Evolutionary conservation across 495 filamentous ascomycete genomes (phyloP), one percentile per base, ranked within the genome.

Genomic region (Tetracladium setigerum): DNA sequence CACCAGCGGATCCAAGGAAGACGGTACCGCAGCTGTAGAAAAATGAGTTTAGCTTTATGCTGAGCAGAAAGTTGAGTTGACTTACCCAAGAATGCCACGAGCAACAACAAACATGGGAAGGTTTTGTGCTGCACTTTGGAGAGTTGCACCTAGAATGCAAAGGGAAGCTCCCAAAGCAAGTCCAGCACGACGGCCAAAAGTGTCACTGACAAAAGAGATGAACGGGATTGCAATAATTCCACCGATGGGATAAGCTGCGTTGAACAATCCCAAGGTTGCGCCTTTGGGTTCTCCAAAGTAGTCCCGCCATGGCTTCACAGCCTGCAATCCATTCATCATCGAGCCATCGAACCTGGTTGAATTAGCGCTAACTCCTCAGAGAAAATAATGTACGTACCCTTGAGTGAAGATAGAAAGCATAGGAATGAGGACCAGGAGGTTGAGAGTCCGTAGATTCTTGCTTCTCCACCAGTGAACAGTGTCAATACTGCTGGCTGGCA

Each of bases 81-180:
- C n/a, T n/a, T n/a, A n/a, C n/a, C n/a, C 81, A 14, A 84, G 66
- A 17, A 83, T 54, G 56, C 81, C 76, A 7, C 80, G 76, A 22
- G 76, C 76, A 14, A 67, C 71, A 58, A 81, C 72, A 55, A 84
- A 81, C 44, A 70, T 66, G 17, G 54, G 62, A n/a, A 70, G 51
- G 38, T 64, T 70, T 38, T 51, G 61, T 9, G 67, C 65, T 5
- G 46, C 31, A 5, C 66, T 69, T 48, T 76, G 69, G 15, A 75
- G 53, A 47, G 58, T 54, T n/a, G 73, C 22, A n/a, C 45, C 45
- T 6, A 47, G 4, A 15, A 14, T 18, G 10, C n/a, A 13, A 19
- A 48, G 24, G 1, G 15, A 3, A 11, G 27, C 7, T 9, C 46
- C 46, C 10, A 24, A 5, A 19, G 24, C 13, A 27, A 48, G 30